Conservation (phyloP, 1,284 basidiomycete genomes). For the Ustanciosporium gigantosporum region DNA sequence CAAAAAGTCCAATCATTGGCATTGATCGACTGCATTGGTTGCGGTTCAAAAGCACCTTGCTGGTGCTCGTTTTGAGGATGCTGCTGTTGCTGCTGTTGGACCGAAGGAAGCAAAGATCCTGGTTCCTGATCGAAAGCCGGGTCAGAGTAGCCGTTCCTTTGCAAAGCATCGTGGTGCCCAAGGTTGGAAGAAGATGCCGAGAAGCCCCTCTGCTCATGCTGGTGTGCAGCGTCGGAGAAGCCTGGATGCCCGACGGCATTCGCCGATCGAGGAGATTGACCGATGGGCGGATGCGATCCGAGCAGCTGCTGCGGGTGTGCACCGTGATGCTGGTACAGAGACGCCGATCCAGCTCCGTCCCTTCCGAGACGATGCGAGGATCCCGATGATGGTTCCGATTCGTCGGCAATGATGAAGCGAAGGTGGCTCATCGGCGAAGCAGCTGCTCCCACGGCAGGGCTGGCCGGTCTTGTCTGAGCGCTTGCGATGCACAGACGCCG, state of each 20-base stretch:
- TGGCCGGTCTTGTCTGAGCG: slow-evolving; percentile 18
- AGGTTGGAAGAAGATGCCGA: background rate
- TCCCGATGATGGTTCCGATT: background rate
- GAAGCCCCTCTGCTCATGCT: background rate
- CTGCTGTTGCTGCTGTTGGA: background rate
- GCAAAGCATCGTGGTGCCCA: no score
- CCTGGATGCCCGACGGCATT: no score
- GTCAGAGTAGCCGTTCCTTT: background rate
- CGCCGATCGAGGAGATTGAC: no score
- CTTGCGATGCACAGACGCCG: slow-evolving; percentile 27
- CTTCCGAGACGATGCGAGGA: no score
- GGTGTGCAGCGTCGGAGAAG: background rate
- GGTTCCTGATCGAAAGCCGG: background rate
- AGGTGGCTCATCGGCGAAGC: background rate
- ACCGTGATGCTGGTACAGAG: no score
- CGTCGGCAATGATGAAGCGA: background rate
- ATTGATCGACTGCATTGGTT: slow-evolving; percentile 11
- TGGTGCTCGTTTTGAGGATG: background rate
- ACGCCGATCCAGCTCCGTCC: no score
- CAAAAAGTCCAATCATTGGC: slow-evolving; percentile 28
- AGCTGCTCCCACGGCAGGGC: background rate
- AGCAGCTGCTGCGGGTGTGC: background rate
- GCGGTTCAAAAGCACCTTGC: slow-evolving; percentile 5
- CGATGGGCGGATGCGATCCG: background rate
- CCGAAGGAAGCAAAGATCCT: background rate